A percentile compares a stretch with the other conserved stretches of the same genome.
Conservation (phyloP, 176 grass and related monocot genomes). For the Coix lacrymajobi region DNA sequence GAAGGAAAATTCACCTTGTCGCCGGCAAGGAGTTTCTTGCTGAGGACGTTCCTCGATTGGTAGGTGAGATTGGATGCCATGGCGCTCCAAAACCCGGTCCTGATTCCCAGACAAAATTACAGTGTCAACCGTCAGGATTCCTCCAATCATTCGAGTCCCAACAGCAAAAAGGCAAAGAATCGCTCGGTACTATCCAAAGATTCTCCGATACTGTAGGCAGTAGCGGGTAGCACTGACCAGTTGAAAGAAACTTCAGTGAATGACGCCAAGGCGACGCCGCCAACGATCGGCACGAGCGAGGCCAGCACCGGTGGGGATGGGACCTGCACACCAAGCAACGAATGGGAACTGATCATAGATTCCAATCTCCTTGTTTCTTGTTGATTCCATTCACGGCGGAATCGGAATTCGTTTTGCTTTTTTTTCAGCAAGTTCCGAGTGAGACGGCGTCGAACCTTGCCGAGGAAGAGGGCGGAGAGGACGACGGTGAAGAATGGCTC, state of each 20-base stretch:
- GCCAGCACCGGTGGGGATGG: slow-evolving; percentile 50
- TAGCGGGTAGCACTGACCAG: slow-evolving; percentile 31
- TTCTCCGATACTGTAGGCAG: neutral
- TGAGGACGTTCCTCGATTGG: slow-evolving; percentile 79
- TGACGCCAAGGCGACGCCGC: slow-evolving; percentile 70
- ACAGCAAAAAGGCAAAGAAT: slow-evolving; percentile 3
- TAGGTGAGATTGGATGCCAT: slow-evolving; percentile 78
- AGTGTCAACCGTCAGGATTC: slow-evolving; percentile 14
- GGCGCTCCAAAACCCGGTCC: slow-evolving; percentile 86
- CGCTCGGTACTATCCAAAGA: neutral
- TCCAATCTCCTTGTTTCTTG: neutral
- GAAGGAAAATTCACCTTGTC: slow-evolving; percentile 39
- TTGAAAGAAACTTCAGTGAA: slow-evolving; percentile 78
- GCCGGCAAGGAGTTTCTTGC: slow-evolving; percentile 60
- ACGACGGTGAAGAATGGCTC: slow-evolving; percentile 93
- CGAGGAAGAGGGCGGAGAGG: slow-evolving; percentile 84
- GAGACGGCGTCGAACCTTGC: slow-evolving; percentile 37
- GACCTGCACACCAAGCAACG: slow-evolving; percentile 20
- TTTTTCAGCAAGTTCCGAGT: neutral
- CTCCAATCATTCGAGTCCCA: slow-evolving; percentile 10
- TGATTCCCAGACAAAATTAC: slow-evolving; percentile 25
- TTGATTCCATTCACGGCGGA: neutral
- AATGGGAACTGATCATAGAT: neutral
- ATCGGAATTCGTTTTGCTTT: neutral
- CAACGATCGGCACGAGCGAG: slow-evolving; percentile 74